Evolutionary conservation across 177 flowering plant species (phyloP), one percentile per base, ranked within the genome.

Genomic region (Vitis hybrid): DNA sequence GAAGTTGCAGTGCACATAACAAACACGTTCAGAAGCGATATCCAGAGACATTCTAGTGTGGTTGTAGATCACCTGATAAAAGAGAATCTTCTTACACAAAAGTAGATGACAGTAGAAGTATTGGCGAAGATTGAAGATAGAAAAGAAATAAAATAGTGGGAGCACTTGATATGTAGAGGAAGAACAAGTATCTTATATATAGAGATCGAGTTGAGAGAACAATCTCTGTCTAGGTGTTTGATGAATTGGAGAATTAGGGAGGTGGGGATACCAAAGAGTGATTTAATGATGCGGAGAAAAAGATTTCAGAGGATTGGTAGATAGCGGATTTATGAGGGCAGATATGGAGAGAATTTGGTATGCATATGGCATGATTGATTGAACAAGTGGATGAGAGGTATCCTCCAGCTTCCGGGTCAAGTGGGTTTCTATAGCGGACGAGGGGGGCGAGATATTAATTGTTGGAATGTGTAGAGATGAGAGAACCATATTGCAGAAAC

Each of bases 1-100:
- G 90, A 86, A 88, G 88, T 86, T 91, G 96, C 97, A 92, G 82
- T 88, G 92, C 59, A 91, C 90, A 82, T 92, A 92, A 76, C 92
- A 92, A 65, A 92, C 90, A 52, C 88, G 89, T 75, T 91, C 97
- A 17, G 91, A 74, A 4, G 86, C 80, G 72, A 80, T 78, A 47
- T 91, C 97, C 77, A 88, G 53, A 67, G 93, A 86, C 90, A 84
- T 80, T 72, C 65, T 78, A 60, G 47, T 38, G 47, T 38, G 19
- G 19, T n/a, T 55, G 49, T 61, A 64, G 59, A 38, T 38, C 47
- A 38, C 66, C 70, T 68, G 78, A 67, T 55, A 71, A 57, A 24
- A 57, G 59, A 19, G 62, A 63, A 64, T 59, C 64, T 60, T 17
- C 67, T 64, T 33, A 20, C 64, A 71, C 47, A 38, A 38, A 38